Evolutionary conservation across 495 filamentous ascomycete species (phyloP).

Genomic region (Aspergillus bridgeri): DNA sequence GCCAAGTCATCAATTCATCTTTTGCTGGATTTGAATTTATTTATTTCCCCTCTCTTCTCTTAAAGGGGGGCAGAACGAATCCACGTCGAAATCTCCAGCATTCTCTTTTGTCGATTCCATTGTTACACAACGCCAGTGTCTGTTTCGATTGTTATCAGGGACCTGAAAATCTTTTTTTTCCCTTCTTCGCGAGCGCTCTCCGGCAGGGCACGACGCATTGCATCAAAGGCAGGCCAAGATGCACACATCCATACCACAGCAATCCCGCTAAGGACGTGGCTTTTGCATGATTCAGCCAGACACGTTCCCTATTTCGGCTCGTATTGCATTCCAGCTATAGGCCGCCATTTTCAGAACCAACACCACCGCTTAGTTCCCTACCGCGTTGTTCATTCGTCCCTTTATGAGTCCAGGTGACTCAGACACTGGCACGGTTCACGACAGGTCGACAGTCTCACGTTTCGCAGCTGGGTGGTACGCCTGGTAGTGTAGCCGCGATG

Average conservation of each 20-base stretch:
- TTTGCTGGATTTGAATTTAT: neutral
- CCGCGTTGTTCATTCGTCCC: slow-evolving; percentile 37
- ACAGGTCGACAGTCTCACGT: slow-evolving; percentile 28
- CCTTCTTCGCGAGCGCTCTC: slow-evolving; percentile 39
- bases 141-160: slow-evolving; percentile 41
- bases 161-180: slow-evolving; percentile 20
- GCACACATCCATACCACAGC: slow-evolving; percentile 47
- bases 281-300: slow-evolving; percentile 39
- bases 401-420: slow-evolving; percentile 48
- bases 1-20: slow-evolving; percentile 13
- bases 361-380: slow-evolving; percentile 29
- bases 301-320: slow-evolving; percentile 35
- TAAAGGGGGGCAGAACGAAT: neutral
- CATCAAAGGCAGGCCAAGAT: slow-evolving; percentile 48
- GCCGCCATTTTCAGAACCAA: slow-evolving; percentile 28
- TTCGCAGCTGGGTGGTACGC: slow-evolving; percentile 35
- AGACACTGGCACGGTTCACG: slow-evolving; percentile 36
- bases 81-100: neutral
- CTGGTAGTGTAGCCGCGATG: slow-evolving; percentile 37
- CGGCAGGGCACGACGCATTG: slow-evolving; percentile 46
- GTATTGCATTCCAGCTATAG: slow-evolving; percentile 34
- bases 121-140: slow-evolving; percentile 37
- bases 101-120: slow-evolving; percentile 17
- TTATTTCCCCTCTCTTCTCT: neutral
- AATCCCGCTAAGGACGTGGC: slow-evolving; percentile 48